These are phyloP conservation scores for Triticum timopheevii DNA, from an alignment of 176 grass and related monocot species.

Conservation along the genomic window DNA sequence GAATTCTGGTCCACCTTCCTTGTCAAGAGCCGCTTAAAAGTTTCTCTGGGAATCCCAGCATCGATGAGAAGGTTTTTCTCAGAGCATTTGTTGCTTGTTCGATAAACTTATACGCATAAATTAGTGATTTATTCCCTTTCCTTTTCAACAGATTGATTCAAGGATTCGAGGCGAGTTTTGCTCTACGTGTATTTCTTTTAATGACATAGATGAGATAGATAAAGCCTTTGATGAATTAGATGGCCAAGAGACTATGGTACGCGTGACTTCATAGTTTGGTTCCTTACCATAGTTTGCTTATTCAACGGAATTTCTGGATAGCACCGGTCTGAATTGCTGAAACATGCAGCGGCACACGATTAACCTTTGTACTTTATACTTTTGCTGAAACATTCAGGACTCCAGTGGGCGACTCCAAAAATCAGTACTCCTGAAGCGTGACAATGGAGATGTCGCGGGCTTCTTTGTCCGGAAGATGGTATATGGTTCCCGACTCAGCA, in stretches of 20 bases:
- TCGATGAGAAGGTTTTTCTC: constrained; percentile 52
- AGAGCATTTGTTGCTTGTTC: constrained; percentile 4
- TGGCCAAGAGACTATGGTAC: constrained; percentile 35
- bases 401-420: constrained; percentile 54
- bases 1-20: constrained; percentile 63
- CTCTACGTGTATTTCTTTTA: constrained; percentile 57
- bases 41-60: constrained; percentile 46
- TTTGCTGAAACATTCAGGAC: constrained; percentile 44
- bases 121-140: constrained; percentile 21
- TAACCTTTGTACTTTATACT: background rate
- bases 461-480: constrained; percentile 64
- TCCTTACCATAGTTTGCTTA: constrained; percentile 20
- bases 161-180: constrained; percentile 63
- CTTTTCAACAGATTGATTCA: constrained; percentile 48
- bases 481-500: constrained; percentile 7
- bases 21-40: constrained; percentile 54
- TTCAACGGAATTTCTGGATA: background rate
- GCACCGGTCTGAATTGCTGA: background rate
- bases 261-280: background rate
- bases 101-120: background rate
- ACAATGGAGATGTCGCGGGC: constrained; percentile 39
- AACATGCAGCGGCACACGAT: background rate
- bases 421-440: constrained; percentile 46
- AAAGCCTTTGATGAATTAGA: constrained; percentile 69
- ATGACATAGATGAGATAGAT: constrained; percentile 44